These are phyloP conservation scores for Fusarium redolens DNA, from an alignment of 2,329 filamentous ascomycete genomes.

Conservation along the genomic window DNA sequence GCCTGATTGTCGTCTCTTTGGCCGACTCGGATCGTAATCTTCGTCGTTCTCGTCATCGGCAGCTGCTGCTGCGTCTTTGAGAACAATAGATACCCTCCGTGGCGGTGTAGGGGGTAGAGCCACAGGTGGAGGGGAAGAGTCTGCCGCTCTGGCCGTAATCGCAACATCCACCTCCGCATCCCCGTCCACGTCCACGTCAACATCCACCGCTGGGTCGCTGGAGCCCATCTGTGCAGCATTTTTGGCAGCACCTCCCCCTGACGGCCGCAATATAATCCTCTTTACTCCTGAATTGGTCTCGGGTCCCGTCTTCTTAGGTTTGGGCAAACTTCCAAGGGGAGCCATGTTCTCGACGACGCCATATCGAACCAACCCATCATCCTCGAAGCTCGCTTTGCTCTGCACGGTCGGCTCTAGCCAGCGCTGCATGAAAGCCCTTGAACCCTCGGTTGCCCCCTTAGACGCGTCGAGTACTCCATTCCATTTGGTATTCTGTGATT, in stretches of 20 bases:
- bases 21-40: conserved; percentile 57
- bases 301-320: conserved; percentile 56
- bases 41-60: conserved; percentile 54
- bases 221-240: conserved; percentile 38
- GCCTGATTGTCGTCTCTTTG: conserved; percentile 50
- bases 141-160: conserved; percentile 33
- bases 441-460: conserved; percentile 51
- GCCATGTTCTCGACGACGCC: conserved; percentile 88
- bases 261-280: conserved; percentile 61
- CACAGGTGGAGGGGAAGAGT: conserved; percentile 39
- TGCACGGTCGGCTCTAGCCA: conserved; percentile 71
- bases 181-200: conserved; percentile 16
- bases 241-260: conserved; percentile 46
- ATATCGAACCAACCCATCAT: conserved; percentile 77
- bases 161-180: conserved; percentile 38
- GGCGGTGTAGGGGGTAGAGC: conserved; percentile 43
- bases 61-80: conserved; percentile 48
- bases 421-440: conserved; percentile 63
- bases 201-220: conserved; percentile 41
- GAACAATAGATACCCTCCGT: conserved; percentile 42
- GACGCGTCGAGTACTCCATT: conserved; percentile 53
- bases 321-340: conserved; percentile 79
- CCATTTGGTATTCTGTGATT: conserved; percentile 46
- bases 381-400: conserved; percentile 78
- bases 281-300: conserved; percentile 49